Evolutionary conservation across 1,284 basidiomycete species (phyloP).

Genomic region (Cutaneotrichosporon cyanovorans): DNA sequence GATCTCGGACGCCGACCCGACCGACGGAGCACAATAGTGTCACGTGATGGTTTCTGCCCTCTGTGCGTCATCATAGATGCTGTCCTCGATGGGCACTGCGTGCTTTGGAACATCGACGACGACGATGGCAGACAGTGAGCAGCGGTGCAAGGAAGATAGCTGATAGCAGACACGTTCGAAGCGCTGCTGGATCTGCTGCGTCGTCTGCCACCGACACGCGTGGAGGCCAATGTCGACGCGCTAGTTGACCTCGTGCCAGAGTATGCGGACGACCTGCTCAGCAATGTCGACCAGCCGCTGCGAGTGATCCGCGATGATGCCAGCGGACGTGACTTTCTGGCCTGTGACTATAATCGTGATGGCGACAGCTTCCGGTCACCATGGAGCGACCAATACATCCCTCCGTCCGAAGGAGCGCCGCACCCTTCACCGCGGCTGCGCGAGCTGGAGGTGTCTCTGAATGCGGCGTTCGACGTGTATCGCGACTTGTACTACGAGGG

Average conservation of each 20-base stretch:
- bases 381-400: conserved; percentile 91
- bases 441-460: conserved; percentile 85
- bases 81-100: too few species aligned
- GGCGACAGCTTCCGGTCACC: conserved; percentile 93
- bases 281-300: conserved; percentile 91
- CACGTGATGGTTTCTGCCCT: too few species aligned
- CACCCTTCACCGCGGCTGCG: conserved; percentile 74
- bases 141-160: neutral
- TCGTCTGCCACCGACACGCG: conserved; percentile 83
- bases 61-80: too few species aligned
- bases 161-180: conserved; percentile 49
- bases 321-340: conserved; percentile 78
- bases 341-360: conserved; percentile 96
- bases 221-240: conserved; percentile 77
- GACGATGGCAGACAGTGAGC: conserved; percentile 17
- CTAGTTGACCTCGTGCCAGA: conserved; percentile 83
- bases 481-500: conserved; percentile 98
- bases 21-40: too few species aligned
- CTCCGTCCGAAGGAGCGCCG: conserved; percentile 75
- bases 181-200: conserved; percentile 93
- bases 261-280: conserved; percentile 88
- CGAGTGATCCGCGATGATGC: conserved; percentile 66
- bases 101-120: neutral
- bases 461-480: conserved; percentile 96
- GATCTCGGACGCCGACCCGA: too few species aligned